A percentile compares a stretch with the other conserved stretches of the same genome.
Evolutionary conservation across 768 basidiomycete genomes (phyloP).

Genomic region (Leccinum rimulosum): DNA sequence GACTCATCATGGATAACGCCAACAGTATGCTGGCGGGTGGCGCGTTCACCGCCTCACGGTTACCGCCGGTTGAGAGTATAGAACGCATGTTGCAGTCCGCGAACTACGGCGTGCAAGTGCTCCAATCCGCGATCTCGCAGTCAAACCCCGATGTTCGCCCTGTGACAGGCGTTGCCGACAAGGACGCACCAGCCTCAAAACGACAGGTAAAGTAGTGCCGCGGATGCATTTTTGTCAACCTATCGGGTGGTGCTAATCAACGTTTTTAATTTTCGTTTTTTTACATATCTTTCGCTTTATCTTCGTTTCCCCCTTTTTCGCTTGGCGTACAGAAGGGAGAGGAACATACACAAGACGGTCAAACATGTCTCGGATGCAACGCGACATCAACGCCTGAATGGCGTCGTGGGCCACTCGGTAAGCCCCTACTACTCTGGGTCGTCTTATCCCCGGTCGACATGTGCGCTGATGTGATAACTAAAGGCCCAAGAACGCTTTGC

Average conservation of each 20-base stretch:
- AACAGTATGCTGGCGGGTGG: conserved; percentile 27
- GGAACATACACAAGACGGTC: conserved; percentile 52
- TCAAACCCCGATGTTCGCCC: conserved; percentile 30
- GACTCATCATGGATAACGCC: conserved; percentile 40
- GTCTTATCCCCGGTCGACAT: conserved; percentile 21
- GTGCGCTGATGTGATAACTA: conserved; percentile 26
- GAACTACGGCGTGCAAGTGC: conserved; percentile 34
- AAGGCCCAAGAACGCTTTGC: conserved; percentile 79
- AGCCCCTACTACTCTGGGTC: conserved; percentile 22
- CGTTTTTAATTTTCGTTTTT: conserved; percentile 5
- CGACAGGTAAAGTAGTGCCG: conserved; percentile 33
- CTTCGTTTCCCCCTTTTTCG: not conserved
- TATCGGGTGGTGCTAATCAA: conserved; percentile 30
- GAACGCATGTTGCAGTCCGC: conserved; percentile 48
- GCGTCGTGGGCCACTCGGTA: conserved; percentile 81
- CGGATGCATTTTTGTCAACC: conserved; percentile 25
- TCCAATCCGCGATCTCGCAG: conserved; percentile 29
- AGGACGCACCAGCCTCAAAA: conserved; percentile 30
- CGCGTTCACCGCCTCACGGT: conserved; percentile 21
- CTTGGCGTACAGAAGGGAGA: conserved; percentile 35
- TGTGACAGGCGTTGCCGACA: conserved; percentile 24
- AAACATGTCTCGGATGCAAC: conserved; percentile 77
- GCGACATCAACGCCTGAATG: conserved; percentile 88
- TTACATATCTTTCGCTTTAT: not conserved
- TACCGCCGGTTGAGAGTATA: conserved; percentile 33